Conservation (phyloP, 768 basidiomycete genomes). For the Cystofilobasidium bisporidii region DNA sequence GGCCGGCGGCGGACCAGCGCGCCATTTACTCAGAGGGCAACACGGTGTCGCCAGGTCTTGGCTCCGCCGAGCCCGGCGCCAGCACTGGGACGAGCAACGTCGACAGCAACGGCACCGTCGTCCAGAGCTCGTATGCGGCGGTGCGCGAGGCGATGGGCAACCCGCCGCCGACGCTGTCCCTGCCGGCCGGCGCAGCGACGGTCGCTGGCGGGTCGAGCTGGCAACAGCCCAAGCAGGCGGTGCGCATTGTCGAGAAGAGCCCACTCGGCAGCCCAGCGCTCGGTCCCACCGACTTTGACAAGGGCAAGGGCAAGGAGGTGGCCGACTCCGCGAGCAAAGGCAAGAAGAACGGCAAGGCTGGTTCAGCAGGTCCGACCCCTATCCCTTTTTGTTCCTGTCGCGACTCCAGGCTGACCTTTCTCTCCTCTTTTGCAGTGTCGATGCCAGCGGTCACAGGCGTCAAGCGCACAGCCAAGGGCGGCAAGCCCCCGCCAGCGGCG, state of each 20-base stretch:
- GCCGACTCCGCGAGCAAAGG: constrained; percentile 1
- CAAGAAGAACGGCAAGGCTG: constrained; percentile 1
- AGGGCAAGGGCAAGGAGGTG: not conserved
- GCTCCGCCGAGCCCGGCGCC: not conserved
- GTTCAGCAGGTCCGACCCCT: constrained; percentile 48
- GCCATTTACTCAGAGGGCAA: constrained; percentile 5
- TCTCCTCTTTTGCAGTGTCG: not conserved
- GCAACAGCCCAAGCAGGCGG: not conserved
- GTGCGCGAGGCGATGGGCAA: too few relatives aligned
- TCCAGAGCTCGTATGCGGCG: too few relatives aligned
- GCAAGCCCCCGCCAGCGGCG: constrained; percentile 7
- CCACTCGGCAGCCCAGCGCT: not conserved
- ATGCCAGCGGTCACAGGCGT: constrained; percentile 11
- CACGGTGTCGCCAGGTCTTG: not conserved
- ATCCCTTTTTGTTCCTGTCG: constrained; percentile 40
- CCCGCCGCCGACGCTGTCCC: not conserved
- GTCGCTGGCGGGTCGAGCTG: not conserved
- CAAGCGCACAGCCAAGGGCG: constrained; percentile 29
- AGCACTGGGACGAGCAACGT: not conserved
- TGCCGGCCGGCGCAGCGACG: not conserved
- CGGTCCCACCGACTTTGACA: not conserved
- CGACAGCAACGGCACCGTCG: too few relatives aligned
- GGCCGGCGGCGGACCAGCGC: not conserved
- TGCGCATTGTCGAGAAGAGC: not conserved
- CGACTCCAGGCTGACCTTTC: constrained; percentile 41